A percentile compares a stretch with the other conserved stretches of the same genome.
These are phyloP conservation scores for Chlorociboria aeruginascens DNA, from an alignment of 495 filamentous ascomycete genomes.

Conservation along the genomic window DNA sequence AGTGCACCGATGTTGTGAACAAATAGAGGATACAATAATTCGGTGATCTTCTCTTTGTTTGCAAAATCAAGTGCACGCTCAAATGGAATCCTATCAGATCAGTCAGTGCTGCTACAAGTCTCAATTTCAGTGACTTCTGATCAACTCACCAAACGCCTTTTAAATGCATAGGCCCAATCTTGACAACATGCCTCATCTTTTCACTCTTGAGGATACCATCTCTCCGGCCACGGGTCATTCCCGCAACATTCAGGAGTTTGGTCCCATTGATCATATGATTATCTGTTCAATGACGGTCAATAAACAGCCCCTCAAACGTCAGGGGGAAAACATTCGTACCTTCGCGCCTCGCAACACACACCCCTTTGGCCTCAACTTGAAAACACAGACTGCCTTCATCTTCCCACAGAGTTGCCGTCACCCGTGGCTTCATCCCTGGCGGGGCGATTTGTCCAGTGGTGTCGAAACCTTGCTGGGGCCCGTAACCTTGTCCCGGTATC, in stretches of 20 bases:
- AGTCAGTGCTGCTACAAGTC: slow-evolving; percentile 5
- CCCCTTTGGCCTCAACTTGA: slow-evolving; percentile 91
- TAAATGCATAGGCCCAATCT: slow-evolving; percentile 97
- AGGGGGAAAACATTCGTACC: slow-evolving; percentile 40
- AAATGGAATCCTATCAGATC: slow-evolving; percentile 77
- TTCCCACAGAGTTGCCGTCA: slow-evolving; percentile 96
- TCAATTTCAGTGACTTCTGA: neutral
- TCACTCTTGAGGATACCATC: slow-evolving; percentile 98
- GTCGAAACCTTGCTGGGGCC: slow-evolving; percentile 57
- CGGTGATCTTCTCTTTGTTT: slow-evolving; percentile 99
- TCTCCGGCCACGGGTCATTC: slow-evolving; percentile 91
- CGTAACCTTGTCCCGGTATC: slow-evolving; percentile 38
- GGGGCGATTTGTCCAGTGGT: slow-evolving; percentile 86
- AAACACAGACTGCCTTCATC: slow-evolving; percentile 97
- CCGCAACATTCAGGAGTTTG: slow-evolving; percentile 91
- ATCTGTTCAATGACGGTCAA: slow-evolving; percentile 40
- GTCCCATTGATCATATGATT: slow-evolving; percentile 99
- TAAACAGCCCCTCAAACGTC: neutral
- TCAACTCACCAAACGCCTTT: slow-evolving; percentile 90
- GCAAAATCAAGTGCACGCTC: slow-evolving; percentile 94
- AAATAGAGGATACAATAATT: slow-evolving; percentile 87
- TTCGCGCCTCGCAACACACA: slow-evolving; percentile 90
- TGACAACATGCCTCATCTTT: slow-evolving; percentile 91
- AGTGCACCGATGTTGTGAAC: slow-evolving; percentile 95
- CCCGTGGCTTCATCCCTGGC: slow-evolving; percentile 95